These are phyloP conservation scores for Peltaster fructicola DNA, from an alignment of 2,329 filamentous ascomycete species.

Conservation along the genomic window DNA sequence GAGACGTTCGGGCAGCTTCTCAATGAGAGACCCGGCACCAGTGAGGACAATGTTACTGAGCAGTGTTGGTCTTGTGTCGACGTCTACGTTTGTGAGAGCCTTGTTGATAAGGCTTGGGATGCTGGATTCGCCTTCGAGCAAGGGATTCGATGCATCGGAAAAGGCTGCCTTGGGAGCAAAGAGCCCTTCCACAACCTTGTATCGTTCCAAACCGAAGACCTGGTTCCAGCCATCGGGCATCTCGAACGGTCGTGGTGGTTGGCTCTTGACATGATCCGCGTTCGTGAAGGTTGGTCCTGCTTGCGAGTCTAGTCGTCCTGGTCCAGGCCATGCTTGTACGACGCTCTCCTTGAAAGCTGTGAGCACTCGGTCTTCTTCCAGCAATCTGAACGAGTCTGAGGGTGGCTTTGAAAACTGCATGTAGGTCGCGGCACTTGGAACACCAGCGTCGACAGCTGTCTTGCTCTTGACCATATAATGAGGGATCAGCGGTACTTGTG, in stretches of 20 bases:
- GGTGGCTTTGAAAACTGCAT: slow-evolving; percentile 47
- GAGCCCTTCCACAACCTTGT: slow-evolving; percentile 69
- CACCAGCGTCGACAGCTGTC: slow-evolving; percentile 69
- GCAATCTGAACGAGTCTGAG: slow-evolving; percentile 54
- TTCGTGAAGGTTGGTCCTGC: slow-evolving; percentile 34
- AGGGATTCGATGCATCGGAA: slow-evolving; percentile 28
- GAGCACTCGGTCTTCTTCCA: slow-evolving; percentile 83
- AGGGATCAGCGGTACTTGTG: slow-evolving; percentile 58
- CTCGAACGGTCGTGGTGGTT: slow-evolving; percentile 78
- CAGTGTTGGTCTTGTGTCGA: slow-evolving; percentile 68
- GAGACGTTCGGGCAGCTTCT: slow-evolving; percentile 80
- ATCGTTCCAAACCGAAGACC: slow-evolving; percentile 79
- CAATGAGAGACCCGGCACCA: slow-evolving; percentile 69
- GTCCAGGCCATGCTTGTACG: slow-evolving; percentile 80
- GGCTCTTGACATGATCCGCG: slow-evolving; percentile 54
- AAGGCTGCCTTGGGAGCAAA: slow-evolving; percentile 74
- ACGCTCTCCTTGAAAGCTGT: slow-evolving; percentile 97
- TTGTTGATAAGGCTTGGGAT: slow-evolving; percentile 68
- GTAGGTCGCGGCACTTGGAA: slow-evolving; percentile 58
- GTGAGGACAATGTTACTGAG: slow-evolving; percentile 86
- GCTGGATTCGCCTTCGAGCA: slow-evolving; percentile 49
- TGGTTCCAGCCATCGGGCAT: slow-evolving; percentile 96
- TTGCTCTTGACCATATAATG: slow-evolving; percentile 82
- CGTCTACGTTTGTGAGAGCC: slow-evolving; percentile 63
- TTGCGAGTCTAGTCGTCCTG: slow-evolving; percentile 39